A percentile compares a stretch with the other conserved stretches of the same genome.
Evolutionary conservation across 2,329 filamentous ascomycete species (phyloP).

Genomic region (Epichloe coenophiala): DNA sequence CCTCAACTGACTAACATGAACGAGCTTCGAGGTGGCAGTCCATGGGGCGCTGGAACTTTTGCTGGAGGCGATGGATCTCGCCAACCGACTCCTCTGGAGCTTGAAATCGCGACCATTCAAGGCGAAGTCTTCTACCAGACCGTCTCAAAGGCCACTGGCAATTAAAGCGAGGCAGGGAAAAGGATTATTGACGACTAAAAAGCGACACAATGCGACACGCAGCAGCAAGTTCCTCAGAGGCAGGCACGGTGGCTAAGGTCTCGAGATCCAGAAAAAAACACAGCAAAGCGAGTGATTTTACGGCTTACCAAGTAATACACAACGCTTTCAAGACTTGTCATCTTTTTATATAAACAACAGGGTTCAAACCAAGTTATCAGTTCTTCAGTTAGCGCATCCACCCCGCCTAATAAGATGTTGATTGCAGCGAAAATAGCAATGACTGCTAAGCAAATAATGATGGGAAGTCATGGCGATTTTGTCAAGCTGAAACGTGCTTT

Average conservation of each 20-base stretch:
- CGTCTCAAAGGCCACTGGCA: constrained; percentile 57
- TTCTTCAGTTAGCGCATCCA: no score
- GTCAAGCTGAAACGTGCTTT: no score
- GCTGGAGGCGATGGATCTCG: constrained; percentile 67
- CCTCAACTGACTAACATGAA: constrained; percentile 51
- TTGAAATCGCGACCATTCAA: constrained; percentile 68
- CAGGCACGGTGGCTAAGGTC: background rate
- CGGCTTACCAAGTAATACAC: background rate
- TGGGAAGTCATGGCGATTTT: no score
- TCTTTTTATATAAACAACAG: background rate
- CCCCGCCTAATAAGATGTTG: no score
- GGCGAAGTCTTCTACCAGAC: constrained; percentile 73
- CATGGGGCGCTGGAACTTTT: constrained; percentile 94
- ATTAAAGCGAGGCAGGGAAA: constrained; percentile 55
- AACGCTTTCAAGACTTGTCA: background rate
- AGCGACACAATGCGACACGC: background rate
- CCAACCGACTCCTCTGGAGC: constrained; percentile 62
- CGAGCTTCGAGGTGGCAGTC: constrained; percentile 73
- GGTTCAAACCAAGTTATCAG: no score
- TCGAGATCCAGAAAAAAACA: background rate
- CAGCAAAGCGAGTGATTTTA: background rate
- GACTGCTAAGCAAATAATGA: no score
- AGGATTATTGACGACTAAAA: constrained; percentile 1
- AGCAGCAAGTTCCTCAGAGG: background rate
- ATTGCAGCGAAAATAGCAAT: no score